These are phyloP conservation scores for Diospyros lotus DNA, from an alignment of 148 eudicot species.

Conservation along the genomic window DNA sequence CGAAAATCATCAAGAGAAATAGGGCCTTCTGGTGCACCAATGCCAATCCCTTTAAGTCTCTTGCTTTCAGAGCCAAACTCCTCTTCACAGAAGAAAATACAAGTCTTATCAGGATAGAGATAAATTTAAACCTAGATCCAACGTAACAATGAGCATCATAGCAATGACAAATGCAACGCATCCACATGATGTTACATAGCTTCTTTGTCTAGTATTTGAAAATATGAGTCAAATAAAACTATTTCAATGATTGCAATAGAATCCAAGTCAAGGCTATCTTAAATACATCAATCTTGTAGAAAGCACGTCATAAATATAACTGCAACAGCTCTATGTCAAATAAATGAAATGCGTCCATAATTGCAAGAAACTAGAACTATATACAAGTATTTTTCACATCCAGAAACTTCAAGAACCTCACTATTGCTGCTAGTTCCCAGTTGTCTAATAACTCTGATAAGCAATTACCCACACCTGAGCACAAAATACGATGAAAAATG, in stretches of 20 bases:
- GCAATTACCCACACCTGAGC: not conserved
- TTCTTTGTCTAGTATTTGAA: no score
- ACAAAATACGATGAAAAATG: not conserved
- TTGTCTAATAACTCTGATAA: not conserved
- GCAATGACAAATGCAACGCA: no score
- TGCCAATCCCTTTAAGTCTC: conserved; percentile 89
- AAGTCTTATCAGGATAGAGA: conserved; percentile 1
- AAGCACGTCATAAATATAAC: not conserved
- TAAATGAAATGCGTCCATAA: not conserved
- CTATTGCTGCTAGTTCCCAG: no score
- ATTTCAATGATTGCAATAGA: not conserved
- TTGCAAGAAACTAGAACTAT: not conserved
- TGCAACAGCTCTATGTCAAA: not conserved
- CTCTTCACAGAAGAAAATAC: conserved; percentile 38
- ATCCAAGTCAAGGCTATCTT: not conserved
- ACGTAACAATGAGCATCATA: no score
- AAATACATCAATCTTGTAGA: not conserved
- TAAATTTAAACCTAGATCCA: not conserved
- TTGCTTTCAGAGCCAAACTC: conserved; percentile 61
- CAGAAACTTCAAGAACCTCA: not conserved
- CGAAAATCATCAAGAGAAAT: conserved; percentile 95
- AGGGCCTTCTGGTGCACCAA: conserved; percentile 93
- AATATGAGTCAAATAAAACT: no score
- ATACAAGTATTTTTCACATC: conserved; percentile 1
- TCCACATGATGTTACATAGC: no score